Base-by-base conservation (phyloP, 2,329 filamentous ascomycete species). In the Clarireedia hainanense region DNA sequence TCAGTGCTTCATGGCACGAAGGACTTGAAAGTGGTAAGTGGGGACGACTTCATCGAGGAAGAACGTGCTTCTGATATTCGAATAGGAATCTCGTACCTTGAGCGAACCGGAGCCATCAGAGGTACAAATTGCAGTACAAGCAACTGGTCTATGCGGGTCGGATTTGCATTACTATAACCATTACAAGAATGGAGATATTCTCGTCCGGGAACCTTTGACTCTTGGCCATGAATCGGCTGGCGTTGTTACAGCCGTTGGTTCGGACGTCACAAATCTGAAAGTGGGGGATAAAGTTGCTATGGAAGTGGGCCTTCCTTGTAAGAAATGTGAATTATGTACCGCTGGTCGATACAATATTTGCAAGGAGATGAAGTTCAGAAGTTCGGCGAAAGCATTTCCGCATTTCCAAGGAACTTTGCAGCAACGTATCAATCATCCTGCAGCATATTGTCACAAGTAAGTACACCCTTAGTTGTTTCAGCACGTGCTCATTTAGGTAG, bases 131-230 rank as follows among this genome's bases (percentile, higher is more conserved):
- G 89, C 89, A 53, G 82, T 97, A 69, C 89, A 92, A 73, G 92
- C 88, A 73, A 97, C 92, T 2, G 94, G 94, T 53, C 96, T 97
- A 67, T 97, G 94, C 77, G 94, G 92, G 80, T 95, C 89, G 59
- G 91, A 96, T 71, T 85, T 97, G 56, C 92, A 97, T 75, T 97
- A 97, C 78, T 97, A 91, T 90, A 89, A 94, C 70, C 87, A 88
- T 54, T 92, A 92, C 65, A 88, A 88, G 75, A 97, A 97, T 69
- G 92, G 94, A 42, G 91, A 91, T 64, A 96, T 96, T 88, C 85
- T 96, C 59, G 92, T 97, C 48, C 80, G 81, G 62, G 88, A 81
- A 68, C 86, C 91, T 67, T 89, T 96, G 71, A 90, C 96, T 67
- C 84, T 97, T 15, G 92, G 92, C 64, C 92, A 97, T 76, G 92